phyloP scores from a whole-genome alignment of 768 basidiomycete genomes.

The Lentinus brumalis region DNA sequence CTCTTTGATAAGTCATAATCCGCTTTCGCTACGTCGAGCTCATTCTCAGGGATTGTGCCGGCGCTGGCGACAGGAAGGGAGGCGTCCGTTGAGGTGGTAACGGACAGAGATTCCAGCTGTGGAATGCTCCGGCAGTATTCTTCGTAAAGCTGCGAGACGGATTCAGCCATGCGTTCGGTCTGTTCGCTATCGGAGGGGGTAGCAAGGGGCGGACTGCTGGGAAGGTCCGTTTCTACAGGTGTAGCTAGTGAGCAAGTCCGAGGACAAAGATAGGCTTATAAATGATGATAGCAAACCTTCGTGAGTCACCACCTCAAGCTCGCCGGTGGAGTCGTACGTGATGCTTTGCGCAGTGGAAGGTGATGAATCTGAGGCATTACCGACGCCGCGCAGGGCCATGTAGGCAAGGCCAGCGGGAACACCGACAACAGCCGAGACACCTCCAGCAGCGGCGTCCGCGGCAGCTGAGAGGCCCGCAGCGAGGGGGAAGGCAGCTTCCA shows the following conservation, averaged over 20 bases:
- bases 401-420: background rate
- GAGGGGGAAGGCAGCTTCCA: background rate
- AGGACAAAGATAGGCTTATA: background rate
- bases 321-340: background rate
- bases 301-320: background rate
- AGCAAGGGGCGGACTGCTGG: background rate
- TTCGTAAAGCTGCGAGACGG: constrained; percentile 47
- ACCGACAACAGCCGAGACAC: background rate
- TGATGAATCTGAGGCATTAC: background rate
- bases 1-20: constrained; percentile 60
- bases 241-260: background rate
- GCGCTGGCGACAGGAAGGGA: background rate
- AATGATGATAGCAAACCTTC: background rate
- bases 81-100: background rate
- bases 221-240: background rate
- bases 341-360: background rate
- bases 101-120: constrained; percentile 15
- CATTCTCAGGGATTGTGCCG: constrained; percentile 5
- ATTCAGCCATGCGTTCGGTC: background rate
- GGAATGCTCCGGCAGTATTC: constrained; percentile 28
- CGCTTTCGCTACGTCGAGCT: constrained; percentile 37
- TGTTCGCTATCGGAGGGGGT: background rate
- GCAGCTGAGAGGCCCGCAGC: too few relatives aligned
- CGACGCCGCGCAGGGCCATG: background rate
- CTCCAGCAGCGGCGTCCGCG: background rate